Evolutionary conservation across 2,329 filamentous ascomycete genomes (phyloP).

Genomic region (Hypoxylon sp.): DNA sequence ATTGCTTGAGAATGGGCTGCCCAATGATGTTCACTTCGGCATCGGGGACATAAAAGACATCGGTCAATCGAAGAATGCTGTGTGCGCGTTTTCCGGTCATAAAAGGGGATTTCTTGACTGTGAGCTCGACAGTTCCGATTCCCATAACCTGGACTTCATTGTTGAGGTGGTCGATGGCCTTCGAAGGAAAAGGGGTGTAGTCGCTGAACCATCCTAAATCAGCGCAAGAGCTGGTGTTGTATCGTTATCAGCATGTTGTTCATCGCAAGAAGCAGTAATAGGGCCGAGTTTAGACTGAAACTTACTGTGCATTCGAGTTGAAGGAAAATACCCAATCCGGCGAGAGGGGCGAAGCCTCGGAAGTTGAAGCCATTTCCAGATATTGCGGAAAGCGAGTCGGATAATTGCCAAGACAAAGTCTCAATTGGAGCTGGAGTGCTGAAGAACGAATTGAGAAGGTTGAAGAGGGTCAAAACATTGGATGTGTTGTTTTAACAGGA

Average conservation of each 20-base stretch:
- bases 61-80: not conserved
- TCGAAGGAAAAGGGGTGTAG: not conserved
- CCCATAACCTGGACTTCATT: not conserved
- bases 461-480: not conserved
- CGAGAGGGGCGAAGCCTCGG: not conserved
- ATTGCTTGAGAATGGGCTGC: not conserved
- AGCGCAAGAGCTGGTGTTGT: not conserved
- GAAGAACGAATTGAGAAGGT: not conserved
- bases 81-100: not conserved
- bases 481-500: not conserved
- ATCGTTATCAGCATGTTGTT: not conserved
- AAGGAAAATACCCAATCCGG: not conserved
- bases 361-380: not conserved
- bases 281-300: not conserved
- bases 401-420: not conserved
- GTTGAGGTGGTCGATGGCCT: not conserved
- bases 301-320: not conserved
- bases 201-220: constrained; percentile 1
- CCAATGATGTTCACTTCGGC: not conserved
- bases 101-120: not conserved
- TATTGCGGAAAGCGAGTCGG: not conserved
- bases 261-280: not conserved
- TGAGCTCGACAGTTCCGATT: not conserved
- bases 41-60: not conserved
- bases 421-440: not conserved